These are phyloP conservation scores for Septoria linicola DNA, from an alignment of 2,329 filamentous ascomycete genomes.

Conservation along the genomic window DNA sequence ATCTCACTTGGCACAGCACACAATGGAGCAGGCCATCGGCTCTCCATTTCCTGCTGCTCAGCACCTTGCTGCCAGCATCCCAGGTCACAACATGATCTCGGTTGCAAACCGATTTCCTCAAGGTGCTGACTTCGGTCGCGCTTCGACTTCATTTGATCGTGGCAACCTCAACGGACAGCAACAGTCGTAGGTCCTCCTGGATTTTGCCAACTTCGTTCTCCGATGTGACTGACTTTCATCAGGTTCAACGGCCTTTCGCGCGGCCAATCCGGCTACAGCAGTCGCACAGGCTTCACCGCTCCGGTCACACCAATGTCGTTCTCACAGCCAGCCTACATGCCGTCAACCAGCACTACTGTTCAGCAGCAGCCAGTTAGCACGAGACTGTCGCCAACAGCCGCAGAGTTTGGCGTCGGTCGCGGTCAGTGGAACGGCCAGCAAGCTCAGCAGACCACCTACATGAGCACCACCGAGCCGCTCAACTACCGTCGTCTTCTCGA, in stretches of 20 bases:
- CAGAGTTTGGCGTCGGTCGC: slow-evolving; percentile 45
- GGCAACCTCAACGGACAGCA: slow-evolving; percentile 22
- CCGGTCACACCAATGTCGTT: slow-evolving; percentile 33
- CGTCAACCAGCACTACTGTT: slow-evolving; percentile 16
- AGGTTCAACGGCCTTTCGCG: slow-evolving; percentile 22
- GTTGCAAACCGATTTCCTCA: slow-evolving; percentile 13
- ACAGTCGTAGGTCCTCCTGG: slow-evolving; percentile 21
- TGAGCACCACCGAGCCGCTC: slow-evolving; percentile 83
- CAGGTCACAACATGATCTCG: slow-evolving; percentile 21
- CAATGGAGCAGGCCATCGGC: slow-evolving; percentile 51
- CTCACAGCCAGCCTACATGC: slow-evolving; percentile 24
- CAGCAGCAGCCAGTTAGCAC: slow-evolving; percentile 39
- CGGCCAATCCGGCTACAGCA: slow-evolving; percentile 14
- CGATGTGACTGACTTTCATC: slow-evolving; percentile 14
- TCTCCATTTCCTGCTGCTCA: slow-evolving; percentile 35
- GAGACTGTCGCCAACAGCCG: slow-evolving; percentile 48
- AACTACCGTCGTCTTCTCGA: slow-evolving; percentile 96
- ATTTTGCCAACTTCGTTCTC: neutral
- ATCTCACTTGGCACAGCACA: slow-evolving; percentile 60
- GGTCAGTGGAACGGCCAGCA: slow-evolving; percentile 39
- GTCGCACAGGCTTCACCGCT: slow-evolving; percentile 28
- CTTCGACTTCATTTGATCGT: slow-evolving; percentile 21
- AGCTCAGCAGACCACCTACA: slow-evolving; percentile 53
- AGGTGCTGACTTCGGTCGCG: slow-evolving; percentile 17
- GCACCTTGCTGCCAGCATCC: slow-evolving; percentile 34